These are phyloP conservation scores for Entrophospora sp. DNA, from an alignment of 192 early-diverging fungal genomes.

Conservation along the genomic window DNA sequence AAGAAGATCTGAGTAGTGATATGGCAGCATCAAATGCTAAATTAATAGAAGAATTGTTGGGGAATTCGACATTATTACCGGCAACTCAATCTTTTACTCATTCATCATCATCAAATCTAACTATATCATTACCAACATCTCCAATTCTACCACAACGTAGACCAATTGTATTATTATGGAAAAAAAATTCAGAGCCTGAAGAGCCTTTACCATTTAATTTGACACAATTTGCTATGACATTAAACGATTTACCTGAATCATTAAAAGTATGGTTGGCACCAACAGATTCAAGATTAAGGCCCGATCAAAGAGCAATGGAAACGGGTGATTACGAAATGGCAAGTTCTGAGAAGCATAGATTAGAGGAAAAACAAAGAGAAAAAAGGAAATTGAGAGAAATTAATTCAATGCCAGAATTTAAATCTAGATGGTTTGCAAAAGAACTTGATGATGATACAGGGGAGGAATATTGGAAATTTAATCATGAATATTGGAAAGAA, in stretches of 20 bases:
- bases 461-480: slow-evolving; percentile 60
- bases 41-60: slow-evolving; percentile 17
- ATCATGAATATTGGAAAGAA: slow-evolving; percentile 62
- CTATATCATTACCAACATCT: slow-evolving; percentile 7
- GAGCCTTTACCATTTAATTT: slow-evolving; percentile 59
- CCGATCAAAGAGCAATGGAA: slow-evolving; percentile 85
- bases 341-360: slow-evolving; percentile 56
- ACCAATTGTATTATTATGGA: slow-evolving; percentile 55
- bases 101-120: neutral
- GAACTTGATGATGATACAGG: slow-evolving; percentile 54
- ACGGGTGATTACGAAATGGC: slow-evolving; percentile 71
- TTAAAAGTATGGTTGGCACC: slow-evolving; percentile 58
- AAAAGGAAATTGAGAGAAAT: slow-evolving; percentile 47
- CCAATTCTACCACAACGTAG: slow-evolving; percentile 25
- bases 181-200: slow-evolving; percentile 41
- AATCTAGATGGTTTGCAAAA: slow-evolving; percentile 74
- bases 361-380: slow-evolving; percentile 70
- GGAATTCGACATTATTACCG: too few species aligned
- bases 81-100: too few species aligned
- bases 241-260: slow-evolving; percentile 58
- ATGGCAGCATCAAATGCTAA: slow-evolving; percentile 28
- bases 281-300: slow-evolving; percentile 75
- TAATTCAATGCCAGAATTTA: slow-evolving; percentile 44
- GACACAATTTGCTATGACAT: slow-evolving; percentile 66
- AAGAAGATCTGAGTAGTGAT: slow-evolving; percentile 39